Evolutionary conservation across 2,329 filamentous ascomycete species (phyloP), one percentile per base, ranked within the genome.

Genomic region (Aspergillus ochraceoroseus): DNA sequence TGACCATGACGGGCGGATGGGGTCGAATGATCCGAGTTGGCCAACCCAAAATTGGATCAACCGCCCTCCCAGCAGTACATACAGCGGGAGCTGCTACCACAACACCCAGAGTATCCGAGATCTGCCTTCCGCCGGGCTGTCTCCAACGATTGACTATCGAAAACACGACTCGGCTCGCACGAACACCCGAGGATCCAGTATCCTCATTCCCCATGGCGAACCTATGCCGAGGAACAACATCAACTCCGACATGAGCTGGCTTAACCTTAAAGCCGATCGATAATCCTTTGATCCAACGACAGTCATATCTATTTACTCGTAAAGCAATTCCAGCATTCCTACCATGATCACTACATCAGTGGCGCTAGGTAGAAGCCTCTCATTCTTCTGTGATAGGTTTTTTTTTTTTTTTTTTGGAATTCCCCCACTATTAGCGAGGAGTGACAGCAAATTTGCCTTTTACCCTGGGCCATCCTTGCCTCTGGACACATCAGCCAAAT

Each of bases 191-290:
- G 53, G 47, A 15, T 64, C 63, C 7, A 65, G 61, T 41, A 46
- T 61, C 5, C 41, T 64, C 7, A 63, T 65, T 29, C 61, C 62
- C 2, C 49, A 61, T 1, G 43, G 53, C 13, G 51, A 60, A 19
- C 55, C 55, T 15, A 28, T 52, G 7, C 52, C 54, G 5, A 32
- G 44, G 18, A 25, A 41, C 44, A 26, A 51, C 31, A 38, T 62
- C 43, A 67, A 65, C 41, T 57, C 64, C 3, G 66, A 69, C 53
- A 64, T 69, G 59, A 68, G 66, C 53, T 69, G 66, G 66, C 52
- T 69, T 35, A 67, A 69, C 47, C 53, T 69, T 23, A 44, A 63
- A 17, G 54, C 55, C 11, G 54, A 56, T n/a, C 55, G 53, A 43
- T 41, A 30, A 31, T 9, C 14, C 28, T 31, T 8, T 5, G 1